Evolutionary conservation across 345 rosid species (phyloP), one percentile per base, ranked within the genome.

Genomic region (Brassica rapa): DNA sequence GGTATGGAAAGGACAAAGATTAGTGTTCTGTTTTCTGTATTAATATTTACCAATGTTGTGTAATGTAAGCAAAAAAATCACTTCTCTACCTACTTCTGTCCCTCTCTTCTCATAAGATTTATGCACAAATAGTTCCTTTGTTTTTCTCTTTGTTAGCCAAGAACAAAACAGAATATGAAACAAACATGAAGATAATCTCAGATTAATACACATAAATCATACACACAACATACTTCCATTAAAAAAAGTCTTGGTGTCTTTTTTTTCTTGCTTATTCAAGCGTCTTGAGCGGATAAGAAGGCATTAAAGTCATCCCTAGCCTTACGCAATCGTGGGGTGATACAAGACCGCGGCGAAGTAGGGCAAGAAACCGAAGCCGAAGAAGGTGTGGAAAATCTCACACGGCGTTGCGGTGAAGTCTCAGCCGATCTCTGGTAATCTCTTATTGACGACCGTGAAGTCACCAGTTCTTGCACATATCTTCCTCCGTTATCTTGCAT

Each of bases 281-380:
- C 83, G 35, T 84, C 82, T 62, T 90, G 93, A 11, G 90, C 89
- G 80, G 87, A 85, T 74, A 91, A 83, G 84, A 90, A 88, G 7
- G 91, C 87, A 66, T 82, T 85, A 63, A 85, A 85, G 9, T 87
- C 85, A 41, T 85, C 88, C 62, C 88, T 87, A 71, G 89, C 89
- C 80, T 85, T 87, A 24, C 84, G 85, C 68, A 88, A 75, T 14
- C 93, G 86, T 55, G 92, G 94, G 2, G 90, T 89, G 7, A 90
- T 86, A 80, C 92, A 87, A 71, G 91, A 71, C 71, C 88, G 75
- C 0, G 90, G 88, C 0, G 92, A 87, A 6, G 89, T 68, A 37
- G 96, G 93, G 41, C 71, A 35, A 0, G 91, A 86, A 66, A 75
- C 77, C 3, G 83, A 75, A 67, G 75, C 56, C 32, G 75, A 76